These are phyloP conservation scores for Biancaea sappan DNA, from an alignment of 306 rosid species.

Conservation along the genomic window DNA sequence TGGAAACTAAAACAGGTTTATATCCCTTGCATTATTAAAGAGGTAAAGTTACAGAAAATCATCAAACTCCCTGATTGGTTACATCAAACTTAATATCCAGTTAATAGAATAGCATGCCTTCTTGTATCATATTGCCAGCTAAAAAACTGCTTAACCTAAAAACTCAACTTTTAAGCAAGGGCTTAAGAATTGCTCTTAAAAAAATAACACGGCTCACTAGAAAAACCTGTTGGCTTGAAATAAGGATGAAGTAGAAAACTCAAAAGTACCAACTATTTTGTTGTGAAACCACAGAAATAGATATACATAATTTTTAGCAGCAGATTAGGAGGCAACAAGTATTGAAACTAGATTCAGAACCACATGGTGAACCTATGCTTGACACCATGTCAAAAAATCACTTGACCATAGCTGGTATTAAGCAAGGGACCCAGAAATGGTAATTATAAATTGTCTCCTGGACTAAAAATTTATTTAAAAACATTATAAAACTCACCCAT, in stretches of 20 bases:
- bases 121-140: not conserved
- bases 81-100: not conserved
- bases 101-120: conserved; percentile 8
- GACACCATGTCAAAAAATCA: not conserved
- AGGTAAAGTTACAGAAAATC: conserved; percentile 15
- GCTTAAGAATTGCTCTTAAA: not conserved
- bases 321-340: not conserved
- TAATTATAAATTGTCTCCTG: not conserved
- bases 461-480: not conserved
- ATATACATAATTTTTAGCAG: conserved; percentile 3
- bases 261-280: conserved; percentile 26
- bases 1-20: conserved; percentile 1
- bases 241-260: conserved; percentile 7
- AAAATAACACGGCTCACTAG: conserved; percentile 9
- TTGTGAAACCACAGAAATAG: not conserved
- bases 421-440: not conserved
- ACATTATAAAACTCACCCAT: conserved; percentile 71
- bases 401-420: no score
- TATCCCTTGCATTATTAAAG: not conserved
- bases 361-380: conserved; percentile 1
- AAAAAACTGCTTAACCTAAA: not conserved
- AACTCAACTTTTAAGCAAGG: not conserved
- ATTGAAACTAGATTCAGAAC: conserved; percentile 6
- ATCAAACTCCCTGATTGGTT: conserved; percentile 1
- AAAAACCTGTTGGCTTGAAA: conserved; percentile 27